Evolutionary conservation across 495 filamentous ascomycete species (phyloP).

Genomic region (Eremomyces bilateralis): DNA sequence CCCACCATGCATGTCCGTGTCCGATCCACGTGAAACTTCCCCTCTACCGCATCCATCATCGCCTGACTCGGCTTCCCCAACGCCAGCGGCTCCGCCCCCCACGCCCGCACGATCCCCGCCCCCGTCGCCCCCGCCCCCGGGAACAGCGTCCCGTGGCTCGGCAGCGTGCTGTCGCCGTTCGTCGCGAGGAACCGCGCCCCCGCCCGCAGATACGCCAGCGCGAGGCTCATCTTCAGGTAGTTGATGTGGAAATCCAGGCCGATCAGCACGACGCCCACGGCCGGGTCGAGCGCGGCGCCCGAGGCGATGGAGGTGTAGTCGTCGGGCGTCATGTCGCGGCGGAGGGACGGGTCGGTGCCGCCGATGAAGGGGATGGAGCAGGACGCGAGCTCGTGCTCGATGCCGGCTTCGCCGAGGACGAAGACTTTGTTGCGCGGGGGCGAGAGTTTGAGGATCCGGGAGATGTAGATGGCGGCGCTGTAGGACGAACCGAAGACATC

Average conservation of each 20-base stretch:
- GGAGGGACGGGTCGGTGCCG: constrained; percentile 63
- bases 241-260: constrained; percentile 86
- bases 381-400: constrained; percentile 63
- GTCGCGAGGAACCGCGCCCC: constrained; percentile 88
- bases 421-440: constrained; percentile 74
- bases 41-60: constrained; percentile 98
- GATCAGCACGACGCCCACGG: constrained; percentile 72
- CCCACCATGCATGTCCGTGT: constrained; percentile 86
- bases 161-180: constrained; percentile 75
- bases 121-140: constrained; percentile 75
- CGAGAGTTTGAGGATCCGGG: constrained; percentile 63
- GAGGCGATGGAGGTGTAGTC: constrained; percentile 61
- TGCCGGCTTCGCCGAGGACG: constrained; percentile 75
- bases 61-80: constrained; percentile 91
- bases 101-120: constrained; percentile 56
- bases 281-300: constrained; percentile 55
- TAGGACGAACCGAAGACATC: constrained; percentile 95
- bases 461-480: constrained; percentile 88
- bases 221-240: constrained; percentile 73
- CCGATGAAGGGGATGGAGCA: constrained; percentile 67
- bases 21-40: constrained; percentile 76
- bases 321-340: constrained; percentile 50
- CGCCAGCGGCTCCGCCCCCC: constrained; percentile 42
- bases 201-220: constrained; percentile 61
- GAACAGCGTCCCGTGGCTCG: constrained; percentile 58